Evolutionary conservation across 2,329 filamentous ascomycete genomes (phyloP), one percentile per base, ranked within the genome.

Genomic region (Diplodia sapinea): DNA sequence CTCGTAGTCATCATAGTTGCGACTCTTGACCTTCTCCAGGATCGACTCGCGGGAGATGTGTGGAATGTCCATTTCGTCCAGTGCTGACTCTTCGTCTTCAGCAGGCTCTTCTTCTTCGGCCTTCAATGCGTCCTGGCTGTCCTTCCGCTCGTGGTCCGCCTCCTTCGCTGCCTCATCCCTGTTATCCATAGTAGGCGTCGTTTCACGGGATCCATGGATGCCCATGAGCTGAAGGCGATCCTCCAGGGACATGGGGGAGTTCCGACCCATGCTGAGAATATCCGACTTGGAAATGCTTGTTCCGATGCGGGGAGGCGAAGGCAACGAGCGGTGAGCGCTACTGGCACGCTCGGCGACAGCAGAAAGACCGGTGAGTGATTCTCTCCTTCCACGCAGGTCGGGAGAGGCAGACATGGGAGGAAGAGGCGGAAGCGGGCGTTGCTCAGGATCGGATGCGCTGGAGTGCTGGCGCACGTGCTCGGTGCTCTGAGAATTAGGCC

Each of bases 1-100:
- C 9, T 82, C 78, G 9, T 79, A 79, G 9, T 82, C 79, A 23
- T 88, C 86, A 54, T 86, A 82, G 57, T 81, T 82, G 69, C 78
- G 82, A 77, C 78, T 92, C 76, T 95, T 92, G 66, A 97, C 90
- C 70, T 94, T 93, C 65, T 92, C 89, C 73, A 98, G 83, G 72
- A 98, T 98, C 0, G 94, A 97, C 77, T 98, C 95, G 47, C 94
- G 88, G 9, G 94, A 97, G 75, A 98, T 96, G 66, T 90, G 90
- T 12, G 91, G 92, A 15, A 90, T 81, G 71, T 90, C 84, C 72
- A 90, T 90, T 68, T 89, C 86, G 9, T 78, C 74, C 26, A 75
- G 57, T 49, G 50, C 38, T n/a, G 70, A 73, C 38, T 75, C 77
- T 17, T 77, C 78, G 23, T 77, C 75, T 6, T 78, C 76, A 26